Percentiles rank a stretch among this genome's conserved stretches.
Conservation (phyloP, 2,329 filamentous ascomycete genomes). For the Fusarium agapanthi region DNA sequence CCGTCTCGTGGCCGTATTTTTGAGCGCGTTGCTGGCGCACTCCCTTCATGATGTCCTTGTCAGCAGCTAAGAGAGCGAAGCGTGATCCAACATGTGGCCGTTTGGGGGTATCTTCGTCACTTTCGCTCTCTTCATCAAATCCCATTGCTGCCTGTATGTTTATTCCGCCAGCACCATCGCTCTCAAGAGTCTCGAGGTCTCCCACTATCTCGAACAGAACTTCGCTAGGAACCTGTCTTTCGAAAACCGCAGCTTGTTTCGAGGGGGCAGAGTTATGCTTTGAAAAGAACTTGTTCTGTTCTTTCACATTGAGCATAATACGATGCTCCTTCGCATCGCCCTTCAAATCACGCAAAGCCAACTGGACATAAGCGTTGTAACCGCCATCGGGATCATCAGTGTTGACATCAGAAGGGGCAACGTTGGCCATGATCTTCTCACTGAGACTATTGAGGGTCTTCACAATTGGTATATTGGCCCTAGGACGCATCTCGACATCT, state of each 20-base stretch:
- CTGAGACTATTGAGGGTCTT: constrained; percentile 89
- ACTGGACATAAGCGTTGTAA: constrained; percentile 78
- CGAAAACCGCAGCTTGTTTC: constrained; percentile 63
- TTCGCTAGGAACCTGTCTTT: constrained; percentile 73
- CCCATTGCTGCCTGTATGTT: constrained; percentile 72
- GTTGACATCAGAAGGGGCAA: constrained; percentile 78
- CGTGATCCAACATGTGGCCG: constrained; percentile 73
- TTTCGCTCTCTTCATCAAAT: constrained; percentile 75
- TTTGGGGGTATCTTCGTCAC: constrained; percentile 67
- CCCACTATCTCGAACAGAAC: constrained; percentile 71
- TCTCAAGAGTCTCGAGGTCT: constrained; percentile 65
- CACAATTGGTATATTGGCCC: constrained; percentile 85
- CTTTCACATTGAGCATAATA: constrained; percentile 86
- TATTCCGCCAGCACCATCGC: constrained; percentile 59
- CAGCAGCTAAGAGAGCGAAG: constrained; percentile 69
- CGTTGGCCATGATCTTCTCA: constrained; percentile 91
- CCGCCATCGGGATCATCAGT: constrained; percentile 65
- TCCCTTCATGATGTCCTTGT: constrained; percentile 71
- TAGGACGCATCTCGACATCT: constrained; percentile 88
- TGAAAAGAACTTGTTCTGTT: constrained; percentile 85
- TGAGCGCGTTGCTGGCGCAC: constrained; percentile 70
- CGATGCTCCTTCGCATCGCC: constrained; percentile 77
- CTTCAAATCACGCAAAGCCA: constrained; percentile 82
- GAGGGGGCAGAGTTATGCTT: constrained; percentile 60
- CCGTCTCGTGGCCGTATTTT: constrained; percentile 60